A percentile compares a stretch with the other conserved stretches of the same genome.
These are phyloP conservation scores for Eimeria sp. DNA, from an alignment of 169 alveolate species.

Conservation along the genomic window DNA sequence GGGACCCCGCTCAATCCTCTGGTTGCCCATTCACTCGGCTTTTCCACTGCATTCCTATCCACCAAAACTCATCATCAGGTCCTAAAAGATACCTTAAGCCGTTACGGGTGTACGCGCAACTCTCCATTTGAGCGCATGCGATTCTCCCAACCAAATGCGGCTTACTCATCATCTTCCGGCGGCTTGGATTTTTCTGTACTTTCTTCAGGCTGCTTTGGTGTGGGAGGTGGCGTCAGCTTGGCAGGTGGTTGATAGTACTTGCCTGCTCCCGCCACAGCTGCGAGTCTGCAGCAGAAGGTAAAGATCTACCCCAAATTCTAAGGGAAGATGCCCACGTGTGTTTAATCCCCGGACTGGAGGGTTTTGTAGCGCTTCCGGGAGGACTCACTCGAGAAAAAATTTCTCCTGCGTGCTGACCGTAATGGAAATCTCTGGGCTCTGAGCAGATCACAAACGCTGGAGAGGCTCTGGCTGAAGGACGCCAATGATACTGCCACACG, in stretches of 20 bases:
- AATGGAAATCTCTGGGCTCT: constrained; percentile 18
- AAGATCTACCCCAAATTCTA: background rate
- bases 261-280: constrained; percentile 2
- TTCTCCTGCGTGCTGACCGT: constrained; percentile 15
- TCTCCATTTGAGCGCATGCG: background rate
- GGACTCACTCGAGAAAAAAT: constrained; percentile 14
- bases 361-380: background rate
- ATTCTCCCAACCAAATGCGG: background rate
- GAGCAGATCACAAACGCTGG: background rate
- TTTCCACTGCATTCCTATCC: background rate
- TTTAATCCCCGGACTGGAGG: background rate
- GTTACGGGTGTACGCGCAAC: background rate
- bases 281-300: constrained; percentile 6
- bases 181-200: background rate
- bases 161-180: background rate
- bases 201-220: background rate
- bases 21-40: background rate
- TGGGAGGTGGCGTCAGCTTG: background rate
- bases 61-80: background rate
- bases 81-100: background rate
- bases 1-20: background rate
- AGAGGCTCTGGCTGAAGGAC: background rate
- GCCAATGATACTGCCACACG: background rate
- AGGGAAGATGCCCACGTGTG: background rate
- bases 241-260: constrained; percentile 9